Base-by-base conservation (phyloP, 2,329 filamentous ascomycete species). In the Diplocarpon rosae region DNA sequence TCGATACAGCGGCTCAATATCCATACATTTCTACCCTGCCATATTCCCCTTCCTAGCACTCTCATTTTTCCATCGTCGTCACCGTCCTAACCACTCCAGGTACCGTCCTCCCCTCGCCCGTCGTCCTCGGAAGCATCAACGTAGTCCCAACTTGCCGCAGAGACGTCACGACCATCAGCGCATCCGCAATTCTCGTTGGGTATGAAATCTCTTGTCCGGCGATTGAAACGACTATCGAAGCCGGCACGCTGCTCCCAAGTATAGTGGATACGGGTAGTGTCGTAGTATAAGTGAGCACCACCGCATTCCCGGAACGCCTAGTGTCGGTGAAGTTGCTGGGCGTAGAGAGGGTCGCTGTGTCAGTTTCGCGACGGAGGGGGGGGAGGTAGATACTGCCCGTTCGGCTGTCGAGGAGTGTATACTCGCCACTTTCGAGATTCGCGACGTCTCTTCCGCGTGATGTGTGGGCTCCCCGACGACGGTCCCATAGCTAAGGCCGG, bases 351-450 rank as follows among this genome's bases (percentile, higher is more conserved):
- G 64, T 69, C 1, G 64, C 59, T 1, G 65, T 68, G 46, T 72
- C 66, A 1, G 69, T 68, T 48, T 64, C 66, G 12, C n/a, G n/a
- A n/a, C 59, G 8, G 29, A 30, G 29, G 29, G 8, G 59, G 1
- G 56, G 52, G 2, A 61, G 51, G 51, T 72, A 73, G 20, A 73
- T 66, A 46, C 71, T 68, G 17, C 68, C 69, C 1, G 48, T 61
- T 14, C 60, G 52, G 7, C 66, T 64, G 46, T 63, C 54, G 3
- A 55, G 46, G 27, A 65, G 56, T 11, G 62, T 65, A 55, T 67
- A 72, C 27, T 65, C 56, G 3, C 70, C 70, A 5, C 56, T 65
- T 43, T 69, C 46, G 11, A 72, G 54, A 52, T 72, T 68, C n/a
- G 64, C 65, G 1, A 45, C 58, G 20, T 63, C 61, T 17, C 63